Evolutionary conservation across 208 protist genomes (phyloP).

Genomic region (Trypanosoma brucei): DNA sequence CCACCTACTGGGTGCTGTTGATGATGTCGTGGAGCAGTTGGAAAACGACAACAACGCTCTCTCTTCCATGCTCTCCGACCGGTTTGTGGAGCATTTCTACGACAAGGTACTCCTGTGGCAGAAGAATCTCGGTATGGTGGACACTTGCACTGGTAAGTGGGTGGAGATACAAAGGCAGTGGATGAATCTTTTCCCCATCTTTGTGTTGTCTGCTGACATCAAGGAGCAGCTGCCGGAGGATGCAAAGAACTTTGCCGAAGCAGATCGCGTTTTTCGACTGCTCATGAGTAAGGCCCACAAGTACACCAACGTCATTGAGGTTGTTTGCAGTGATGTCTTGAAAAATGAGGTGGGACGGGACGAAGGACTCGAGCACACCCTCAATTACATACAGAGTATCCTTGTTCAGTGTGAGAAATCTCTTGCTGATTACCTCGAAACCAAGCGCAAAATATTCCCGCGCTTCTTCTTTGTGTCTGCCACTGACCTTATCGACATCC

Average conservation of each 20-base stretch:
- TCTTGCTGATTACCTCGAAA: conserved; percentile 97
- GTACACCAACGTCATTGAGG: conserved; percentile 90
- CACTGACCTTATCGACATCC: conserved; percentile 96
- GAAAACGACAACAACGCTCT: conserved; percentile 94
- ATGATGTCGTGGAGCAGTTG: conserved; percentile 94
- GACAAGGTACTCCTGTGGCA: conserved; percentile 95
- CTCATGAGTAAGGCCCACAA: conserved; percentile 91
- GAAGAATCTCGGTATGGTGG: conserved; percentile 92
- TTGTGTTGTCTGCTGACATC: conserved; percentile 97
- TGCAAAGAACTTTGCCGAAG: conserved; percentile 91
- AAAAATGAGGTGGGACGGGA: conserved; percentile 83
- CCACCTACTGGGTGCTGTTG: conserved; percentile 86
- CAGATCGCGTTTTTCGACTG: conserved; percentile 87
- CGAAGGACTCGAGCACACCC: conserved; percentile 85
- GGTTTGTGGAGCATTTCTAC: conserved; percentile 96
- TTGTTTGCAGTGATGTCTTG: conserved; percentile 81
- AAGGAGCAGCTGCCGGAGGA: conserved; percentile 96
- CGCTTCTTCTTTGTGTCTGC: conserved; percentile 96
- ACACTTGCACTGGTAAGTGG: conserved; percentile 95
- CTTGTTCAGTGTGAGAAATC: conserved; percentile 97
- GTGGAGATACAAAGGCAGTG: conserved; percentile 96
- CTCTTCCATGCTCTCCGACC: conserved; percentile 94
- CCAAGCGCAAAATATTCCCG: conserved; percentile 97
- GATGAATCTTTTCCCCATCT: conserved; percentile 97
- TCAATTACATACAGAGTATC: conserved; percentile 89